Base-by-base conservation (phyloP, 2,329 filamentous ascomycete species). In the Huntiella savannae region DNA sequence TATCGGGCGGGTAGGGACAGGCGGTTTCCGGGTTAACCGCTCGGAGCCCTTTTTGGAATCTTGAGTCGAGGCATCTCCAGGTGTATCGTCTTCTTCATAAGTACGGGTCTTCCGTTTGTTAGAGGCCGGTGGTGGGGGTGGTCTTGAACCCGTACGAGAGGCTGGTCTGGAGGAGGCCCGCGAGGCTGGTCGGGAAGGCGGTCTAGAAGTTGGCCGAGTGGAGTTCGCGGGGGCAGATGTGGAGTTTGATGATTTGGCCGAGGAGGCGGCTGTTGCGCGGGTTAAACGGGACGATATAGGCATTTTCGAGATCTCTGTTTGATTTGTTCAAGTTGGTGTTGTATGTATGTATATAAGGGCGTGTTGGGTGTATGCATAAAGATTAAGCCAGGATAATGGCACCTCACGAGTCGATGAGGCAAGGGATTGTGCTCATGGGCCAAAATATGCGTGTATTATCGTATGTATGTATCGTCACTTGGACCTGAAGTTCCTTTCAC, bases 91-190 rank as follows among this genome's bases (percentile, higher is more conserved):
- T 12, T 58, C 57, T 37, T 75, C 72, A 41, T 77, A 71, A 11
- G 66, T 56, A 49, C 69, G 63, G 32, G 65, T 67, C 61, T 77
- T 79, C 51, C 75, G 48, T 40, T 50, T 50, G 38, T 35, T 46
- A 57, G 43, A 44, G 28, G 36, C 28, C 8, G 40, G 33, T 33
- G 22, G 22, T 28, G 22, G 22, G 22, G 22, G 22, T 10, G 22
- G 22, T 28, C 22, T 28, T 28, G 44, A 39, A 10, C 12, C 16
- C n/a, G 46, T 38, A 17, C 34, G n/a, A 19, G 43, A 45, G 32
- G 47, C 33, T 37, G 40, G 28, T 61, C 56, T 72, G 72, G 48
- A 46, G 40, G 48, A 36, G 5, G 40, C 5, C 72, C 22, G 57
- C 50, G 10, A 55, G 53, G 17, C 33, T 5, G 63, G 59, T 55